Percentiles rank a stretch among this genome's conserved stretches.
These are phyloP conservation scores for Lophiotrema nucula DNA, from an alignment of 495 filamentous ascomycete species.

Conservation along the genomic window DNA sequence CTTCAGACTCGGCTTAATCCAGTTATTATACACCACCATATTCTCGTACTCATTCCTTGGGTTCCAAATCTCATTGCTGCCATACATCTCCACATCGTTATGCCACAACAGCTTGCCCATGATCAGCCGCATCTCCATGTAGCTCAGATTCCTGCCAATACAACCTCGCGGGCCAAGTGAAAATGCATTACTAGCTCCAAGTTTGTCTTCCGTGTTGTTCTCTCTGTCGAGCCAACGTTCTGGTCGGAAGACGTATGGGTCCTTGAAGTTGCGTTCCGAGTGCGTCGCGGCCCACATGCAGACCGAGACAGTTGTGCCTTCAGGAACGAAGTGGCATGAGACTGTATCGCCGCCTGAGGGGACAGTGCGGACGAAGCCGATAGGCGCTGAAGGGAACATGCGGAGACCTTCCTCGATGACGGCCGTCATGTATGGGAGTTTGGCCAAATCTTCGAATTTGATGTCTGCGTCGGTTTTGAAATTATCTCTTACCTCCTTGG, in stretches of 20 bases:
- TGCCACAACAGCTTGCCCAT: constrained; percentile 25
- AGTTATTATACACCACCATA: constrained; percentile 31
- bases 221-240: constrained; percentile 25
- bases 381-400: constrained; percentile 21
- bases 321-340: constrained; percentile 8
- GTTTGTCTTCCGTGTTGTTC: constrained; percentile 19
- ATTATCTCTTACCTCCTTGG: constrained; percentile 7
- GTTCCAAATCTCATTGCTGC: constrained; percentile 8
- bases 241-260: constrained; percentile 7
- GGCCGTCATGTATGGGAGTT: constrained; percentile 22
- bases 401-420: constrained; percentile 26
- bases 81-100: constrained; percentile 22
- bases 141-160: constrained; percentile 21
- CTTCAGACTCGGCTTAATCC: constrained; percentile 24
- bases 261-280: constrained; percentile 2
- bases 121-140: constrained; percentile 29
- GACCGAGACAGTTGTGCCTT: constrained; percentile 39
- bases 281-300: constrained; percentile 4
- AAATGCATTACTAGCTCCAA: constrained; percentile 24
- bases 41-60: constrained; percentile 23
- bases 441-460: constrained; percentile 7
- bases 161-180: constrained; percentile 24
- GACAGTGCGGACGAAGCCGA: constrained; percentile 16
- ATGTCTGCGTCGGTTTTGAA: constrained; percentile 18
- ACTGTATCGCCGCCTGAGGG: constrained; percentile 18